Conservation (phyloP, 495 filamentous ascomycete species). For the Neurospora discreta region DNA sequence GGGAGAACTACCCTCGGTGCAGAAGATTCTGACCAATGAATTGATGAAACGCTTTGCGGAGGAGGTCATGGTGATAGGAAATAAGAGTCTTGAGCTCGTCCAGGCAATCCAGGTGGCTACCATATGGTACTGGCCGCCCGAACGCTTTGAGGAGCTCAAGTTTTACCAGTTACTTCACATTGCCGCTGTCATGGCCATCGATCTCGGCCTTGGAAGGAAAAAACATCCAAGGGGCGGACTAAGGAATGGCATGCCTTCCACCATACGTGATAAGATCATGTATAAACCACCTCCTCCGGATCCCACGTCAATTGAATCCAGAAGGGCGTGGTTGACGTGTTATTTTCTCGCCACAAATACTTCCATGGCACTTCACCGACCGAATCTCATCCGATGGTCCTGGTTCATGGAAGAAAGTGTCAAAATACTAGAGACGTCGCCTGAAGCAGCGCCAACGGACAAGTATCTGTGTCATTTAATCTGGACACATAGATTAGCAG, state of each 20-base stretch:
- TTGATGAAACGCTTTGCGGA: constrained; percentile 65
- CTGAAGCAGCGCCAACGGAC: constrained; percentile 64
- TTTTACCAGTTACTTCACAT: constrained; percentile 84
- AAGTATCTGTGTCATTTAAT: constrained; percentile 62
- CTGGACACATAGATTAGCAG: constrained; percentile 65
- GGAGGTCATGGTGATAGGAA: constrained; percentile 58
- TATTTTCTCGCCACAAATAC: constrained; percentile 68
- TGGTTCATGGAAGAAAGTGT: constrained; percentile 80
- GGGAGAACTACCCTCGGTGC: constrained; percentile 46
- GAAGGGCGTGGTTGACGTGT: constrained; percentile 69
- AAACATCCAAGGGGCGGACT: constrained; percentile 26
- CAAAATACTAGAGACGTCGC: constrained; percentile 57
- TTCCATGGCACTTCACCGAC: constrained; percentile 68
- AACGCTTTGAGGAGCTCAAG: constrained; percentile 76
- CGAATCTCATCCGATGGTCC: constrained; percentile 71
- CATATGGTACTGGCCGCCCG: constrained; percentile 77
- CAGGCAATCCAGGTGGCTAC: constrained; percentile 64
- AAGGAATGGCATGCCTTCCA: constrained; percentile 25
- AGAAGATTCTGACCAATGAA: constrained; percentile 53
- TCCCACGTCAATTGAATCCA: constrained; percentile 56
- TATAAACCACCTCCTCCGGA: constrained; percentile 41
- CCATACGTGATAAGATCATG: constrained; percentile 39
- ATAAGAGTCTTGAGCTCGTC: constrained; percentile 78
- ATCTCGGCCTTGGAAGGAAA: constrained; percentile 65
- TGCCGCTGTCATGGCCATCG: constrained; percentile 75